Evolutionary conservation across 2,329 filamentous ascomycete genomes (phyloP).

Genomic region (Fusarium torulosum): DNA sequence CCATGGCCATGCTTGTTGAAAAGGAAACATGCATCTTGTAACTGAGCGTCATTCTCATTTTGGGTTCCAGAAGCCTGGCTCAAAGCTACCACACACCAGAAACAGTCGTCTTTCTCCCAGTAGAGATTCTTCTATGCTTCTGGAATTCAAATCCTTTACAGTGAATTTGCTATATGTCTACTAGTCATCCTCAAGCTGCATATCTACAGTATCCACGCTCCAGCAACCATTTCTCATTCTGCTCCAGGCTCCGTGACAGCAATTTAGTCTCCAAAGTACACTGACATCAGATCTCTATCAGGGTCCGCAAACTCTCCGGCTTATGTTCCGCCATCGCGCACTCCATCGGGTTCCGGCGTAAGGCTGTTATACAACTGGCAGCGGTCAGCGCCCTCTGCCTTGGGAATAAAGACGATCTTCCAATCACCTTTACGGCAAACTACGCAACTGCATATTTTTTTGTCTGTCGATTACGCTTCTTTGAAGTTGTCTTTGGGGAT

Average conservation of each 20-base stretch:
- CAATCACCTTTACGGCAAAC: constrained; percentile 68
- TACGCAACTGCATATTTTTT: constrained; percentile 64
- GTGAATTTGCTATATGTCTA: no score
- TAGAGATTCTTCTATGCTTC: no score
- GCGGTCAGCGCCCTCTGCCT: constrained; percentile 60
- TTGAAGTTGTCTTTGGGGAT: neutral
- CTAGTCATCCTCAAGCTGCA: no score
- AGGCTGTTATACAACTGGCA: constrained; percentile 72
- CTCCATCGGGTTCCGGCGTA: constrained; percentile 63
- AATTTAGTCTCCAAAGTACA: constrained; percentile 56
- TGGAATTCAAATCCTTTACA: no score
- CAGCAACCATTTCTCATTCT: no score
- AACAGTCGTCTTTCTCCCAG: neutral
- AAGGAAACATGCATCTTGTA: neutral
- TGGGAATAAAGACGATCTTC: constrained; percentile 70
- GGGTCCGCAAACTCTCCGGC: constrained; percentile 59
- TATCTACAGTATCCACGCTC: no score
- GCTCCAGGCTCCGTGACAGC: no score
- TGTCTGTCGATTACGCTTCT: constrained; percentile 54
- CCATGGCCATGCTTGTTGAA: neutral
- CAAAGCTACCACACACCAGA: neutral
- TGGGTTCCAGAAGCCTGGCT: constrained; percentile 14
- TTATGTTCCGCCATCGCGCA: constrained; percentile 53
- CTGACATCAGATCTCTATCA: constrained; percentile 56
- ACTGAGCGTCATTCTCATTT: neutral